Percentiles rank a stretch among this genome's conserved stretches.
Evolutionary conservation across 2,329 filamentous ascomycete species (phyloP).

Genomic region (Xylariales sp.): DNA sequence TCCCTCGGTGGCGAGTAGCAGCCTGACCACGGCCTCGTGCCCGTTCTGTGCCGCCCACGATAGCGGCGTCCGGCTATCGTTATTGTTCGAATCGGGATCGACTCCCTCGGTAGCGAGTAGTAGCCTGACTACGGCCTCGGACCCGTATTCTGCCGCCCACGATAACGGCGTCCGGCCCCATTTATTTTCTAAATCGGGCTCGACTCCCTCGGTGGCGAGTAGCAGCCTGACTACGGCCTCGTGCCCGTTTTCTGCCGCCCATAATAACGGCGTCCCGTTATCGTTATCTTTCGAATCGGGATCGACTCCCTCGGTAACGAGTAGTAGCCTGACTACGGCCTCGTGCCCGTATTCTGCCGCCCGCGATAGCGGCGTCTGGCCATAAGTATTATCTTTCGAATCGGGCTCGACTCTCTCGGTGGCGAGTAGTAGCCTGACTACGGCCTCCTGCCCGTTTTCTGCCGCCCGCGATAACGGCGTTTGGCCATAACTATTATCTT

Average conservation of each 20-base stretch:
- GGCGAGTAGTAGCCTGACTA: no score
- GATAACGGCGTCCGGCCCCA: not conserved
- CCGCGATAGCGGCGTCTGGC: not conserved
- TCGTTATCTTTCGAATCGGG: no score
- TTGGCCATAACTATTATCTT: no score
- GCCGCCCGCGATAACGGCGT: no score
- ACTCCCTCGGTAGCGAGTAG: slow-evolving; percentile 2
- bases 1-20: slow-evolving; percentile 4
- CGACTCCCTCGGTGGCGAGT: no score
- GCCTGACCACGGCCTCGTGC: not conserved
- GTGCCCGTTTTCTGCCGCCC: no score
- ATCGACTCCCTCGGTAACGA: slow-evolving; percentile 12
- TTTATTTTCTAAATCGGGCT: no score
- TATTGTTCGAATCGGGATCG: not conserved
- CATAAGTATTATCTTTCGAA: not conserved
- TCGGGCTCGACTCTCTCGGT: no score
- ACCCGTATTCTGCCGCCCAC: not conserved
- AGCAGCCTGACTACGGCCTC: no score
- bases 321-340: not conserved
- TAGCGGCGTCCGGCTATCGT: not conserved
- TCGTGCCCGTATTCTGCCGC: not conserved
- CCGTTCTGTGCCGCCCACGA: not conserved
- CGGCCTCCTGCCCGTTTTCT: no score
- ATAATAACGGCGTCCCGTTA: no score
- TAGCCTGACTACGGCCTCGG: not conserved